phyloP scores from a whole-genome alignment of 78 protist genomes.

The Monosiga brevicollis region DNA sequence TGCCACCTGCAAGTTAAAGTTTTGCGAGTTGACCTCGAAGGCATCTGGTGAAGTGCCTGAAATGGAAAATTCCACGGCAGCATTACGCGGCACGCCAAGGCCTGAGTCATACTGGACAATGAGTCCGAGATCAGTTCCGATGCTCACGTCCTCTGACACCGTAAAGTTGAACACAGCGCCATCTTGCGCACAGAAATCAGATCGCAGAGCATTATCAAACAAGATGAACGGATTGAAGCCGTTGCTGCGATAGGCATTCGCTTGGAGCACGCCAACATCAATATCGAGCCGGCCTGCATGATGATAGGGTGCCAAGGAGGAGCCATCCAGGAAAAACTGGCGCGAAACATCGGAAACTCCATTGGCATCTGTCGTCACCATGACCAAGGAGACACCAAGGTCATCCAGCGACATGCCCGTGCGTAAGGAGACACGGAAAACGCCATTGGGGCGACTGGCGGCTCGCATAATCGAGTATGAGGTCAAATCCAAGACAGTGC shows the following conservation, averaged over 20 bases:
- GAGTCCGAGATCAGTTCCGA: too few relatives aligned
- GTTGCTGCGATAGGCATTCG: not conserved
- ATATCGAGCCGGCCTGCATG: not conserved
- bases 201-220: not conserved
- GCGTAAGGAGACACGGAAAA: not conserved
- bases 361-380: not conserved
- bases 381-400: not conserved
- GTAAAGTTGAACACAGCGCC: not conserved
- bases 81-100: too few relatives aligned
- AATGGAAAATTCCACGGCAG: too few relatives aligned
- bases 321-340: not conserved
- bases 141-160: not conserved
- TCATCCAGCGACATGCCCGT: not conserved
- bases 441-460: not conserved
- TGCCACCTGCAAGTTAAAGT: not conserved
- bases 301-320: not conserved
- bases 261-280: not conserved
- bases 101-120: too few relatives aligned
- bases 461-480: too few relatives aligned
- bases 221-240: not conserved
- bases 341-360: not conserved
- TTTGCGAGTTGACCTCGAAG: too few relatives aligned
- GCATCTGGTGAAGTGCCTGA: too few relatives aligned
- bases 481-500: too few relatives aligned
- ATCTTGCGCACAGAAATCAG: not conserved